Percentiles rank a stretch among this genome's conserved stretches.
Evolutionary conservation across 2,329 filamentous ascomycete genomes (phyloP).

Genomic region (Botrytis hyacinthi): DNA sequence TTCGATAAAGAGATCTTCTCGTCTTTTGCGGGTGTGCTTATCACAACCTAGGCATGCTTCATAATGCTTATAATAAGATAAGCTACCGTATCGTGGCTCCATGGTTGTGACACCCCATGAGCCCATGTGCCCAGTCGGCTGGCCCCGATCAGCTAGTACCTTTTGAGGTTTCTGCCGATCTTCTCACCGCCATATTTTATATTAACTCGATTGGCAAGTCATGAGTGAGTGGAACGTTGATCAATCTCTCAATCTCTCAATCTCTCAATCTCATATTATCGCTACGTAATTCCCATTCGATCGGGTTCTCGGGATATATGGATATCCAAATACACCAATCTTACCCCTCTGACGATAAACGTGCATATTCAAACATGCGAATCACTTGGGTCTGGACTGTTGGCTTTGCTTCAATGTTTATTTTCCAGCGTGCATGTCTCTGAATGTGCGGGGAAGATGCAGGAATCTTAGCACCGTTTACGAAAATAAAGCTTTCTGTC

Average conservation of each 20-base stretch:
- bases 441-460: not conserved
- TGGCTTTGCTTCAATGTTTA: not conserved
- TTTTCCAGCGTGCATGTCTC: not conserved
- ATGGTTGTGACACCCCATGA: not conserved
- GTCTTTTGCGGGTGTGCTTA: not conserved
- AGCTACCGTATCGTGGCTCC: no score
- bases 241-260: not conserved
- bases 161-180: not conserved
- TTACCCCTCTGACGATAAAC: not conserved
- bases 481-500: conserved; percentile 9
- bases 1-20: not conserved
- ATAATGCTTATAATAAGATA: not conserved
- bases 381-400: not conserved
- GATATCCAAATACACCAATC: not conserved
- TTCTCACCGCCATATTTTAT: not conserved
- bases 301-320: not conserved
- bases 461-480: not conserved
- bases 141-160: not conserved
- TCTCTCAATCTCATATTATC: not conserved
- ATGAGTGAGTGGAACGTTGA: not conserved
- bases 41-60: no score
- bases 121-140: not conserved
- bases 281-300: not conserved
- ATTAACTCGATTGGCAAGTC: not conserved
- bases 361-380: not conserved